These are phyloP conservation scores for Talaromyces sp. DNA, from an alignment of 2,329 filamentous ascomycete genomes.

Conservation along the genomic window DNA sequence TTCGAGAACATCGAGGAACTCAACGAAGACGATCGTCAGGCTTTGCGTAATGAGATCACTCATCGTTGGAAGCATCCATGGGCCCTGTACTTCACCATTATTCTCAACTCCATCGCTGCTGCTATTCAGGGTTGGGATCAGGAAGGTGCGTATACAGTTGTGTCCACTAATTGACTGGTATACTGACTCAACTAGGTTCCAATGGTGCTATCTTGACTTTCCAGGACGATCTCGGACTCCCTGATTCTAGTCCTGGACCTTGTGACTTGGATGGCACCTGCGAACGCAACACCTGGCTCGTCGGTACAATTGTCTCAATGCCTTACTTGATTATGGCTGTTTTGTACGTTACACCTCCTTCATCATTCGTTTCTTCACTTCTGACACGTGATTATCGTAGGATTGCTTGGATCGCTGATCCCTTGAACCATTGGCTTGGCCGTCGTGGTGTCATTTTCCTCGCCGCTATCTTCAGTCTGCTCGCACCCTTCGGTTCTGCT, in stretches of 20 bases:
- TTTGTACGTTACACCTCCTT: constrained; percentile 12
- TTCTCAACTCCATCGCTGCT: constrained; percentile 53
- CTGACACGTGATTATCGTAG: constrained; percentile 27
- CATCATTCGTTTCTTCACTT: not conserved
- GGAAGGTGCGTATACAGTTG: constrained; percentile 37
- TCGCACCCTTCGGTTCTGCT: constrained; percentile 66
- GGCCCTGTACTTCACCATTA: constrained; percentile 52
- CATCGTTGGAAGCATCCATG: constrained; percentile 54
- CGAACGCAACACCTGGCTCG: constrained; percentile 53
- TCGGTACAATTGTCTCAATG: constrained; percentile 64
- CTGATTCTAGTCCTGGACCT: constrained; percentile 36
- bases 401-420: constrained; percentile 66
- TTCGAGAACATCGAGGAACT: constrained; percentile 48
- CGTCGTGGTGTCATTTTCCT: constrained; percentile 66
- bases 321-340: constrained; percentile 47
- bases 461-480: constrained; percentile 62
- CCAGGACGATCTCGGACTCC: constrained; percentile 48
- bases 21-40: constrained; percentile 43
- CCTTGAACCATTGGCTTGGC: constrained; percentile 59
- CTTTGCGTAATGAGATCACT: constrained; percentile 46
- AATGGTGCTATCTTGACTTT: constrained; percentile 56
- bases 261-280: constrained; percentile 32
- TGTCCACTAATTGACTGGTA: not conserved
- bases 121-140: constrained; percentile 56
- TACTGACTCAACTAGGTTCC: constrained; percentile 25